These are phyloP conservation scores for Pecoramyces ruminantium DNA, from an alignment of 192 early-diverging fungal species.

Conservation along the genomic window DNA sequence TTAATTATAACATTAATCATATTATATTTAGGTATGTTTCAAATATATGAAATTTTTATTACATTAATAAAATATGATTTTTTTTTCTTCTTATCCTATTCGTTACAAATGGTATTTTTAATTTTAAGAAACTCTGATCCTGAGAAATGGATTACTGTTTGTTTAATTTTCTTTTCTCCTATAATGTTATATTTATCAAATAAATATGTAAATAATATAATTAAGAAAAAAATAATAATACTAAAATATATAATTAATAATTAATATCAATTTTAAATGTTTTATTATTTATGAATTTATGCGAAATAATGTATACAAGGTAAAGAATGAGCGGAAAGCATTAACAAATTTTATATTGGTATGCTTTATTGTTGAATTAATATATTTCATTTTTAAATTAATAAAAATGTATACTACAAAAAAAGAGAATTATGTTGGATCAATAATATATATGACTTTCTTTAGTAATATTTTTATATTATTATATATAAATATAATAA, in stretches of 20 bases:
- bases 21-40: not conserved
- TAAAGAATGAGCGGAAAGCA: not conserved
- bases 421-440: not conserved
- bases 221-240: no score
- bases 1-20: no score
- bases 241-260: no score
- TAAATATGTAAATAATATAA: not conserved
- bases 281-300: no score
- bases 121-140: not conserved
- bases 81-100: not conserved
- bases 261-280: no score
- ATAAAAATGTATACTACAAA: not conserved
- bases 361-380: not conserved
- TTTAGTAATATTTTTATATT: not conserved
- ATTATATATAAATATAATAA: no score
- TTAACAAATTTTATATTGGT: not conserved
- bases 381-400: not conserved
- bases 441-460: not conserved
- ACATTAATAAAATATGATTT: not conserved
- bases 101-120: not conserved
- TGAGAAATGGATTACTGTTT: not conserved
- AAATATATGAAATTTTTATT: not conserved
- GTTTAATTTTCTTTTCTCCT: not conserved
- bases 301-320: no score
- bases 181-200: not conserved